Percentiles rank a stretch among this genome's conserved stretches.
These are phyloP conservation scores for Arthrobotrys sphaeroides DNA, from an alignment of 2,329 filamentous ascomycete species.

Conservation along the genomic window DNA sequence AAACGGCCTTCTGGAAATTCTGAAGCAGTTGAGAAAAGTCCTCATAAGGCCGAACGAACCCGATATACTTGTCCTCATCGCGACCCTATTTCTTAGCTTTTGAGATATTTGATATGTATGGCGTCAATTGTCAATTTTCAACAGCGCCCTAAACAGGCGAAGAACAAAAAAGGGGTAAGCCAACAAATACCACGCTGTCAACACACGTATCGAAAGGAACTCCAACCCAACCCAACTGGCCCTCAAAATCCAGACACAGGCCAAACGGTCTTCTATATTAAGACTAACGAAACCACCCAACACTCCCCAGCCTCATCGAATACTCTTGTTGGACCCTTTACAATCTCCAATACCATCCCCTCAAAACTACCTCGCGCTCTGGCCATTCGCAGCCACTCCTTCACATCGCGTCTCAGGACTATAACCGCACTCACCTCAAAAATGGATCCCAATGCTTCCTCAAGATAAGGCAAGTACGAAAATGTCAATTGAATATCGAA, in stretches of 20 bases:
- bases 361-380: neutral
- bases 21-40: neutral
- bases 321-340: conserved; percentile 14
- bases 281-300: conserved; percentile 22
- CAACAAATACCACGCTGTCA: conserved; percentile 1
- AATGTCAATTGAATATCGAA: conserved; percentile 33
- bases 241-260: too few relatives aligned
- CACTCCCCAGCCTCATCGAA: conserved; percentile 28
- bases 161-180: neutral
- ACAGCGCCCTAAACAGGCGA: neutral
- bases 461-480: conserved; percentile 8
- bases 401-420: neutral
- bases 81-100: neutral
- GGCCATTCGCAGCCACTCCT: neutral
- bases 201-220: too few relatives aligned
- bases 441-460: neutral
- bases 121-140: neutral
- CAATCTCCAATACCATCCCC: conserved; percentile 18
- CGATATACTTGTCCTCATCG: neutral
- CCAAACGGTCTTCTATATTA: conserved; percentile 3
- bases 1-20: neutral
- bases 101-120: neutral
- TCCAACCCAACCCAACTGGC: too few relatives aligned
- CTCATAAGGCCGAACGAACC: neutral
- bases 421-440: conserved; percentile 17